These are phyloP conservation scores for Narthecium ossifragum DNA, from an alignment of 106 monocot species.

Conservation along the genomic window DNA sequence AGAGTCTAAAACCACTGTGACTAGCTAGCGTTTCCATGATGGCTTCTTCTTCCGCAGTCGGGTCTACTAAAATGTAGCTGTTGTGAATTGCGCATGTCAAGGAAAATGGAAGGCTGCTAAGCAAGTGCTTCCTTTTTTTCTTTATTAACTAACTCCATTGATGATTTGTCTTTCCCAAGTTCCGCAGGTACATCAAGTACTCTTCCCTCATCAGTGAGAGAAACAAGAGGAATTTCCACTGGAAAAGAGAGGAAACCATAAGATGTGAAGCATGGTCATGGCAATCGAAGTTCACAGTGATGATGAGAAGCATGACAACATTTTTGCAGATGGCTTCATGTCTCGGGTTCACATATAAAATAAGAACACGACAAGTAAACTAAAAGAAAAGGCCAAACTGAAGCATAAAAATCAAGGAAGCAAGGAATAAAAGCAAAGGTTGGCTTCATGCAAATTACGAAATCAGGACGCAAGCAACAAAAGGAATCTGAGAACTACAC, in stretches of 20 bases:
- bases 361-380: too few relatives aligned
- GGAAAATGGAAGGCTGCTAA: slow-evolving; percentile 59
- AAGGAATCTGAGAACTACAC: too few relatives aligned
- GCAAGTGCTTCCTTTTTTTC: slow-evolving; percentile 71
- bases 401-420: too few relatives aligned
- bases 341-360: too few relatives aligned
- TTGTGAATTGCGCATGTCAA: slow-evolving; percentile 79
- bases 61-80: slow-evolving; percentile 72
- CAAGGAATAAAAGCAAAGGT: too few relatives aligned
- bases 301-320: not conserved
- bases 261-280: too few relatives aligned
- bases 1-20: slow-evolving; percentile 74
- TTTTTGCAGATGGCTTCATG: not conserved
- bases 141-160: slow-evolving; percentile 71
- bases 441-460: too few relatives aligned
- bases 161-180: slow-evolving; percentile 29
- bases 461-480: too few relatives aligned
- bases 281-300: too few relatives aligned
- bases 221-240: slow-evolving; percentile 96
- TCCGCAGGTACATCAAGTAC: slow-evolving; percentile 57
- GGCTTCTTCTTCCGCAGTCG: slow-evolving; percentile 86
- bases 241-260: slow-evolving; percentile 12
- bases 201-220: slow-evolving; percentile 80
- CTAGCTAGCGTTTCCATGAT: slow-evolving; percentile 71
- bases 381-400: too few relatives aligned